Base-by-base conservation (phyloP, 2,329 filamentous ascomycete species). In the Fusarium cyanostomum region DNA sequence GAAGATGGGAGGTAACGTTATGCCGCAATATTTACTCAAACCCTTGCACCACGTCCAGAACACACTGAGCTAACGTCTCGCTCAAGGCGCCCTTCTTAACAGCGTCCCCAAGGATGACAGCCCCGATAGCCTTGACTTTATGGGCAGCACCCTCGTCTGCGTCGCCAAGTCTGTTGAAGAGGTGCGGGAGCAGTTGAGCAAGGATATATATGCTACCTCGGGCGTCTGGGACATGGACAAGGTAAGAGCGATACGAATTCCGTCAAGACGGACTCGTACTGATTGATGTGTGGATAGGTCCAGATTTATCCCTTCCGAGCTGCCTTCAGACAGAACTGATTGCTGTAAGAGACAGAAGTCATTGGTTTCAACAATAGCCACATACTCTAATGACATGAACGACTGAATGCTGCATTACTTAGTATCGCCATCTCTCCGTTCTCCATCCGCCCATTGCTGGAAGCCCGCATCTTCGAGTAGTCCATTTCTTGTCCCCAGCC, bases 161-260 rank as follows among this genome's bases (percentile, higher is more conserved):
- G 75, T 85, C 27, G 92, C 90, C 8, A 84, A 86, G 61, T 88
- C 83, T 8, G 86, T 84, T 69, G 89, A 93, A 64, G 89, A 92
- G 73, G 86, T 92, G 3, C 74, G 89, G 35, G 84, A 89, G 68
- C 72, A 84, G 48, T 74, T 97, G 42, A 85, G 84, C 75, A 82
- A 85, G 44, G 93, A 97, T 78, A 80, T 93, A 9, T 97, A 96
- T 77, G 81, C 83, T 9, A 82, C 78, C 59, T 82, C 77, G 38
- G 91, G 88, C 0, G 92, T 96, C 8, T 97, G 93, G 93, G 92
- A 97, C 80, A 73, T 90, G 56, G 84, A 88, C 31, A 90, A 90
- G 69, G 86, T 86, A 61, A 70, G 74, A 30, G 8, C 72, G 38
- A 7, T 11, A 11, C 6, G 13, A 9, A 13, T n/a, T 30, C 6